These are phyloP conservation scores for Haematococcus lacustris DNA, from an alignment of 139 green algal species.

Conservation along the genomic window DNA sequence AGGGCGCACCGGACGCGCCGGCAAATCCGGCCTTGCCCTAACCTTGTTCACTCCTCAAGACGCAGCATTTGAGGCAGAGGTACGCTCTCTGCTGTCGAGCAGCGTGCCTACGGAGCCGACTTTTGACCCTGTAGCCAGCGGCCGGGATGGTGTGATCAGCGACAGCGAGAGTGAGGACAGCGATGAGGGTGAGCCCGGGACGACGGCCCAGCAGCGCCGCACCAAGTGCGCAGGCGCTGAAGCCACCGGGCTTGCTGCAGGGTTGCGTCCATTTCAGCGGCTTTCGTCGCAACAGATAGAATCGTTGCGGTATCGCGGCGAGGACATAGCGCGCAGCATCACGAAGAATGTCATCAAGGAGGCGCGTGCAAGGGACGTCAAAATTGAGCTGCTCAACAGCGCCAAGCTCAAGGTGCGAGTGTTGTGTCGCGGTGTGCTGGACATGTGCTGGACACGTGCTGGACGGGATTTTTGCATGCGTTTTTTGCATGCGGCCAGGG, in stretches of 20 bases:
- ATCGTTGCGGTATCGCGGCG: slow-evolving; percentile 64
- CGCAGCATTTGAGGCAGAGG: no score
- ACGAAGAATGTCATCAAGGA: slow-evolving; percentile 72
- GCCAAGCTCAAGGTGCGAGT: slow-evolving; percentile 22
- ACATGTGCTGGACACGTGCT: no score
- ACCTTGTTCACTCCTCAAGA: slow-evolving; percentile 47
- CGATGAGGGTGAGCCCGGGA: slow-evolving; percentile 4
- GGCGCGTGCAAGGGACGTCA: slow-evolving; percentile 77
- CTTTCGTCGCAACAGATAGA: slow-evolving; percentile 30
- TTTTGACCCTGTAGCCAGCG: neutral
- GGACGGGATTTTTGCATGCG: no score
- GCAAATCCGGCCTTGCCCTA: slow-evolving; percentile 54
- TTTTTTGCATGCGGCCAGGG: slow-evolving; percentile 52
- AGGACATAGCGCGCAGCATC: slow-evolving; percentile 76
- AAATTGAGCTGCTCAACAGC: slow-evolving; percentile 84
- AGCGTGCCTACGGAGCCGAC: neutral
- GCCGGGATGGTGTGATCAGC: slow-evolving; percentile 6
- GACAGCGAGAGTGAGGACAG: slow-evolving; percentile 10
- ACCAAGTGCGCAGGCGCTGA: no score
- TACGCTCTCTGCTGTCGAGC: no score
- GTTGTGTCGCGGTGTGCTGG: no score
- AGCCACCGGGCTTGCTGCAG: no score
- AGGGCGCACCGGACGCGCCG: slow-evolving; percentile 84
- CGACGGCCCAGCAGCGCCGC: no score
- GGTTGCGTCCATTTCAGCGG: slow-evolving; percentile 40